Evolutionary conservation across 1,284 basidiomycete genomes (phyloP).

Genomic region (Trichosporon sp.): DNA sequence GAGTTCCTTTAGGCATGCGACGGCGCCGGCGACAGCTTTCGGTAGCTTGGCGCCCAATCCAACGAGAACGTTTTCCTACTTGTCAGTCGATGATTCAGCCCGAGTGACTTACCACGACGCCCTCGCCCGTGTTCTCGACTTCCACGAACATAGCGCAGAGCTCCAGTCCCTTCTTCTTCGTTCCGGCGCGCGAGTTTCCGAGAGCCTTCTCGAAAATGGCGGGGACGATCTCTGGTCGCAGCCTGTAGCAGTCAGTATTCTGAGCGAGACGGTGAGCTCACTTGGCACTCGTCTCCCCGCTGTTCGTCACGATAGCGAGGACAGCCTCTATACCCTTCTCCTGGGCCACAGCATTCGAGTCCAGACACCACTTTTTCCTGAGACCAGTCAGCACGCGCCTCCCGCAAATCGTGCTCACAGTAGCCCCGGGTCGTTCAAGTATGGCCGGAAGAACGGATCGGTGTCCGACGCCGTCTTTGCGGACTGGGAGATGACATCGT

Average conservation of each 20-base stretch:
- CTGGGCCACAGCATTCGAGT: slow-evolving; percentile 95
- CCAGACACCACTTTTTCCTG: slow-evolving; percentile 83
- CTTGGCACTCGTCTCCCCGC: slow-evolving; percentile 80
- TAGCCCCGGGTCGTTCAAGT: slow-evolving; percentile 62
- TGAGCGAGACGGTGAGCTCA: slow-evolving; percentile 31
- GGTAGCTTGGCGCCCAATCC: slow-evolving; percentile 92
- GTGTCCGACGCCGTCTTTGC: slow-evolving; percentile 84
- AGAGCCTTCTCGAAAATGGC: slow-evolving; percentile 94
- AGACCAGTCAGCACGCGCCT: slow-evolving; percentile 15
- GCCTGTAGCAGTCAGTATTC: slow-evolving; percentile 16
- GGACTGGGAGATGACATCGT: slow-evolving; percentile 77
- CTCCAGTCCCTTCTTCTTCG: slow-evolving; percentile 86
- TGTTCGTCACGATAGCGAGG: slow-evolving; percentile 81
- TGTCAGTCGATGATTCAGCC: slow-evolving; percentile 29
- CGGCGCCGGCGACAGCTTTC: slow-evolving; percentile 83
- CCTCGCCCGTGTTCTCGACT: slow-evolving; percentile 85
- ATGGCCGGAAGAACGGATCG: slow-evolving; percentile 92
- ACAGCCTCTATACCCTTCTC: slow-evolving; percentile 93
- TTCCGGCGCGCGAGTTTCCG: slow-evolving; percentile 85
- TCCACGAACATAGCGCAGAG: slow-evolving; percentile 88
- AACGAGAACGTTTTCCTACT: slow-evolving; percentile 75
- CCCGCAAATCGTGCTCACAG: slow-evolving; percentile 36
- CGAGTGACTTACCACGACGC: slow-evolving; percentile 73
- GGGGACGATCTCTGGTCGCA: slow-evolving; percentile 77
- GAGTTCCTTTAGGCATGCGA: slow-evolving; percentile 79